Base-by-base conservation (phyloP, 2,329 filamentous ascomycete species). In the Curvularia hawaiiensis region DNA sequence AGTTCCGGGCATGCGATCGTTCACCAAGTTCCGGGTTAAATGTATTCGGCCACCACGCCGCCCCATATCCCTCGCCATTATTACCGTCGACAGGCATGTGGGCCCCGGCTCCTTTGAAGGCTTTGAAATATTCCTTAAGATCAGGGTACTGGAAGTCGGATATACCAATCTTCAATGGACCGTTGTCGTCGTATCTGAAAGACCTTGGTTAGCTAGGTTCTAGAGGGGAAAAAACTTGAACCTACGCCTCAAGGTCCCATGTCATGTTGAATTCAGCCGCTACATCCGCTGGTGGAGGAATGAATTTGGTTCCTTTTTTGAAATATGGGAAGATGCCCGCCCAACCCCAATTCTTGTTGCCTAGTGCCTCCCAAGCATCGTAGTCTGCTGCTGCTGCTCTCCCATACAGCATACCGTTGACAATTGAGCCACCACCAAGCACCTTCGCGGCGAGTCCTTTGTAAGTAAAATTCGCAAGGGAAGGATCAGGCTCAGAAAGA, bases 291-390 rank as follows among this genome's bases (percentile, higher is more conserved):
- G 69, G 61, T 0, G 70, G 68, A 26, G 61, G 52, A 18, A 65
- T 59, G 12, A 69, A 67, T n/a, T 67, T 61, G 1, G 69, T 72
- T 14, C 63, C 58, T 58, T 73, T 71, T 45, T 66, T 68, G 59
- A 70, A 74, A 53, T 62, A 73, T 1, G 68, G 65, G 22, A 74
- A 63, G 22, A 83, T 59, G 7, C 77, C 77, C 40, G 83, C 74
- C 83, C 83, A 88, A 1, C 80, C 79, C 86, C 86, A 89, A 3
- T 84, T 85, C 2, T 71, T 55, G 63, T 88, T 88, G 0, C 85
- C 85, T 20, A 88, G 68, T n/a, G 77, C 73, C 52, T 80, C 82
- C 85, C 85, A 88, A 2, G 79, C 79, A 68, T 88, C 82, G 52
- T 77, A 79, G 56, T 77, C 76, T 10, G 62, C 72, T n/a, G 65